Percentiles rank a stretch among this genome's conserved stretches.
Conservation (phyloP, 331 rosid genomes). For the Malus hybrid region DNA sequence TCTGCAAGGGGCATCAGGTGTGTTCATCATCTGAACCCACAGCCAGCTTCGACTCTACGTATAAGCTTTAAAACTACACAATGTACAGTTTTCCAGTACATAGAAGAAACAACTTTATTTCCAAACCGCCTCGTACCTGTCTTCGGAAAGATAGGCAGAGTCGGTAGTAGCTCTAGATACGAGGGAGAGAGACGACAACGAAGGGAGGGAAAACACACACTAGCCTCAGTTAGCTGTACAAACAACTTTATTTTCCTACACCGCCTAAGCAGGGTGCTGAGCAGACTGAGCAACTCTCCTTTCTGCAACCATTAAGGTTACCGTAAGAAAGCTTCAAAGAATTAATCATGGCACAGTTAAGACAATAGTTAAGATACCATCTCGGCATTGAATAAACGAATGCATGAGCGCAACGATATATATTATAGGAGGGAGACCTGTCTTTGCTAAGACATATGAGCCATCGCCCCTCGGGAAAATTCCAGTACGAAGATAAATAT, state of each 20-base stretch:
- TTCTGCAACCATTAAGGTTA: conserved; percentile 50
- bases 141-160: conserved; percentile 30
- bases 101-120: conserved; percentile 56
- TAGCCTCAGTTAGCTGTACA: conserved; percentile 99
- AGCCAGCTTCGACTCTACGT: conserved; percentile 56
- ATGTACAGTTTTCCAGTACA: conserved; percentile 84
- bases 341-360: background rate
- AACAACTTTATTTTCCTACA: conserved; percentile 38
- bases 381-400: no score
- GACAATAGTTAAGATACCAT: no score
- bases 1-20: conserved; percentile 48
- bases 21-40: conserved; percentile 48
- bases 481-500: background rate
- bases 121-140: conserved; percentile 36
- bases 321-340: background rate
- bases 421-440: background rate
- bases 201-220: conserved; percentile 49
- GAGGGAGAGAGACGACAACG: conserved; percentile 19
- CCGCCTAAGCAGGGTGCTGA: conserved; percentile 59
- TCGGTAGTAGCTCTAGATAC: conserved; percentile 32
- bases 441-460: background rate
- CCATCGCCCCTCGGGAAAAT: background rate
- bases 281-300: conserved; percentile 97
- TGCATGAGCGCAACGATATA: no score
- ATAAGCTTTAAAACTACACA: conserved; percentile 73